Conservation (phyloP, 2,329 filamentous ascomycete species). For the Colletotrichum agaves region DNA sequence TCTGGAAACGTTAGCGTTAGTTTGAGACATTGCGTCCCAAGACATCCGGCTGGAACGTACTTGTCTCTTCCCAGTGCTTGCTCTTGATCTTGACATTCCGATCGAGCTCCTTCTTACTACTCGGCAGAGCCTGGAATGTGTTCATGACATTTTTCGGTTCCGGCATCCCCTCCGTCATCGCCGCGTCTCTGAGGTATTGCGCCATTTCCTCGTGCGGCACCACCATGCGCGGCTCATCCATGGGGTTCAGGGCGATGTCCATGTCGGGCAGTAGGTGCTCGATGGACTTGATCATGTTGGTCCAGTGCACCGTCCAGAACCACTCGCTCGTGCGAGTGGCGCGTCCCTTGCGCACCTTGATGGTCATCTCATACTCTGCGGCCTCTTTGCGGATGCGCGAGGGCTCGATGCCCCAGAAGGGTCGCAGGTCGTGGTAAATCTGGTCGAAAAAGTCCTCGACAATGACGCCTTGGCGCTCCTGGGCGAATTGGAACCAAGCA, state of each 20-base stretch:
- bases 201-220: slow-evolving; percentile 72
- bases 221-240: slow-evolving; percentile 74
- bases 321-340: slow-evolving; percentile 63
- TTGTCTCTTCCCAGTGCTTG: slow-evolving; percentile 63
- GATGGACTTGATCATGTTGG: slow-evolving; percentile 63
- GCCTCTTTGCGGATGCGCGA: slow-evolving; percentile 62
- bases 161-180: slow-evolving; percentile 56
- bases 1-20: slow-evolving; percentile 45
- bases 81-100: slow-evolving; percentile 47
- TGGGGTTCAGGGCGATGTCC: slow-evolving; percentile 73
- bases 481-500: slow-evolving; percentile 58
- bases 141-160: slow-evolving; percentile 56
- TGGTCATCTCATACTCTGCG: slow-evolving; percentile 68
- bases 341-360: slow-evolving; percentile 64
- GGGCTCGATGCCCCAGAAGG: slow-evolving; percentile 65
- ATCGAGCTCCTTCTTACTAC: slow-evolving; percentile 49
- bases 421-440: slow-evolving; percentile 62
- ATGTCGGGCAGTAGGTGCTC: slow-evolving; percentile 71
- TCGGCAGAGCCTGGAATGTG: slow-evolving; percentile 56
- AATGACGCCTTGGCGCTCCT: slow-evolving; percentile 53
- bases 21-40: neutral
- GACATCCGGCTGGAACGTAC: slow-evolving; percentile 47
- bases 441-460: slow-evolving; percentile 64
- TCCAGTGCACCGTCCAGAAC: slow-evolving; percentile 69
- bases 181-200: slow-evolving; percentile 62